These are phyloP conservation scores for Nicotiana attenuata DNA, from an alignment of 257 asterid species.

Conservation along the genomic window DNA sequence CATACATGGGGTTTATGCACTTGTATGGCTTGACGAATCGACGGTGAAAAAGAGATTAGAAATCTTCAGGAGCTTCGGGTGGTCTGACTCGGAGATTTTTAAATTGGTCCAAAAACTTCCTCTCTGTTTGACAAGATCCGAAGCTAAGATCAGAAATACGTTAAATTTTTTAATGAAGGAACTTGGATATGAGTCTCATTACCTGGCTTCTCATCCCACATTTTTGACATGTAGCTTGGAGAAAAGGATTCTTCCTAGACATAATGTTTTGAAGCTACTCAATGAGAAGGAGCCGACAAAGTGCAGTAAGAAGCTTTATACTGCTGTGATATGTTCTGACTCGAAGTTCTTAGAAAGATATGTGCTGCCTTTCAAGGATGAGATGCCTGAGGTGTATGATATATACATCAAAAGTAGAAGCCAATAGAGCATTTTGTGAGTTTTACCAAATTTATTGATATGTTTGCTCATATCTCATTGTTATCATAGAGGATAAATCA, in stretches of 20 bases:
- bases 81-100: neutral
- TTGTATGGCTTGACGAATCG: neutral
- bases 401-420: neutral
- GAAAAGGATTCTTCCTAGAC: conserved; percentile 16
- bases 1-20: neutral
- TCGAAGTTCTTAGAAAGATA: neutral
- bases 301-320: neutral
- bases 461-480: neutral
- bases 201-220: neutral
- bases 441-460: neutral
- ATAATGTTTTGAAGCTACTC: conserved; percentile 7
- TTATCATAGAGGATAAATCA: neutral
- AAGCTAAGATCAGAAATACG: neutral
- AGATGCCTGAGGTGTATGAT: conserved; percentile 7
- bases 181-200: conserved; percentile 8
- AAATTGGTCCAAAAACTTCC: neutral
- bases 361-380: conserved; percentile 9
- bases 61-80: conserved; percentile 15
- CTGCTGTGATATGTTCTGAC: neutral
- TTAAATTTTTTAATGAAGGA: conserved; percentile 13
- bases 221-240: conserved; percentile 5
- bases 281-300: neutral
- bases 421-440: neutral
- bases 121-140: neutral
- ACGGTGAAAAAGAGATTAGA: neutral